Evolutionary conservation across 352 stramenopile genomes (phyloP), one percentile per base, ranked within the genome.

Genomic region (Globisporangium middletonii): DNA sequence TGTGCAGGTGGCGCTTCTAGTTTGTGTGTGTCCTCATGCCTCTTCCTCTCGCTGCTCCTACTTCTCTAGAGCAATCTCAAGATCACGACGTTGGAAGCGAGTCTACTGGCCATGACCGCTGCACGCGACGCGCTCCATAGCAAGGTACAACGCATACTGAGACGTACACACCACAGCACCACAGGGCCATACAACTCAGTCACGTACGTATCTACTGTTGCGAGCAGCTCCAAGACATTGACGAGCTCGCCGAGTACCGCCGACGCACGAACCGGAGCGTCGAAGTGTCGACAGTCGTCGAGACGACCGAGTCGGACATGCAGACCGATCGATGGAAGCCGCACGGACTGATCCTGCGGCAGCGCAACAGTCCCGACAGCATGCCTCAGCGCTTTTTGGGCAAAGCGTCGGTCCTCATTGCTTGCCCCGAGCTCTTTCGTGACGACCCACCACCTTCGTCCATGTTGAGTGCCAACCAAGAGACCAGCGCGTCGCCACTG

Each of bases 301-400:
- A 79, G 23, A 72, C 66, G 7, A 67, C 50, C 3, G 79, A 92
- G 27, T 62, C 57, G 0, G 75, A 84, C 23, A 78, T 88, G 61
- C 82, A 92, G 55, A 92, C 82, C 0, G 82, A 92, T 55, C 68
- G 66, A 11, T 92, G 82, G 82, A 76, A 76, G 43, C 82, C 82
- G 2, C 73, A 84, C 51, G 82, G 82, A n/a, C 55, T 92, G 5
- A 82, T 89, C 47, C 55, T 92, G 42, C 73, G 77, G 6, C 79
- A 92, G 42, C 79, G 82, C 4, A 92, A 92, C 61, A 75, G 71
- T 4, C 66, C 70, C 2, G 71, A 89, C 27, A 66, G 77, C n/a
- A 82, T 87, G 66, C 79, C 82, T 8, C 82, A 92, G 53, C 66
- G 74, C 4, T 90, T 79, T 48, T 59, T 92, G 4, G 82, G 82